Evolutionary conservation across 805 yeast genomes (phyloP).

Genomic region (Priceomyces haplophilus): DNA sequence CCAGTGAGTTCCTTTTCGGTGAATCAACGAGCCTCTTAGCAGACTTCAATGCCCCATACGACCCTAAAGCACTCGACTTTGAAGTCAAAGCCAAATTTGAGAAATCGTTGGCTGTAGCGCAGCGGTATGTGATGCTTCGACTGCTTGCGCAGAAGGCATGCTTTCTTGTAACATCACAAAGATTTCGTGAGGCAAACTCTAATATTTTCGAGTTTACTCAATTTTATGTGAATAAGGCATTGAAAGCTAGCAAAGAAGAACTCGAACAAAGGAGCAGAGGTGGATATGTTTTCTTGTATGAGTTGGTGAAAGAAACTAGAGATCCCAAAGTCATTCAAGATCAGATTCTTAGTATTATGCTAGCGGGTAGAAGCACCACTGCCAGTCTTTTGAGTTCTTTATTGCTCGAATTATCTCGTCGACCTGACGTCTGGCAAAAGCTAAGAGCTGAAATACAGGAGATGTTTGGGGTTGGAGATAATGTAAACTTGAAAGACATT

Average conservation of each 20-base stretch:
- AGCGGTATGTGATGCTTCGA: slow-evolving; percentile 24
- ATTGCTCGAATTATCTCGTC: slow-evolving; percentile 43
- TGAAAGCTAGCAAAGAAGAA: slow-evolving; percentile 29
- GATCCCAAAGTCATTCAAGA: slow-evolving; percentile 48
- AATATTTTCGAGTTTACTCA: slow-evolving; percentile 33
- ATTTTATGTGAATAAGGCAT: slow-evolving; percentile 37
- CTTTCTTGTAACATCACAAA: slow-evolving; percentile 14
- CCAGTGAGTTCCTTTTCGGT: slow-evolving; percentile 27
- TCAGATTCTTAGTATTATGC: slow-evolving; percentile 47
- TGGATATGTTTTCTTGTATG: slow-evolving; percentile 46
- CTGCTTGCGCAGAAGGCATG: slow-evolving; percentile 13
- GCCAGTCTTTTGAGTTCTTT: slow-evolving; percentile 46
- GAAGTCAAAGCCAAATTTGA: slow-evolving; percentile 18
- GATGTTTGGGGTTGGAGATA: slow-evolving; percentile 31
- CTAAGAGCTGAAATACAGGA: slow-evolving; percentile 35
- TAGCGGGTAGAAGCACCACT: slow-evolving; percentile 57
- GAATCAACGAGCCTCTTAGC: slow-evolving; percentile 6
- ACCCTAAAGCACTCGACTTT: background rate
- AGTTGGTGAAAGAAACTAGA: slow-evolving; percentile 47
- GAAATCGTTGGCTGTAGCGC: slow-evolving; percentile 26
- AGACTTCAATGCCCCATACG: background rate
- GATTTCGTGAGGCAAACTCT: slow-evolving; percentile 29
- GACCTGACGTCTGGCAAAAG: slow-evolving; percentile 35
- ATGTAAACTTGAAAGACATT: slow-evolving; percentile 31
- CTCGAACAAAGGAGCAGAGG: slow-evolving; percentile 29